Base-by-base conservation (phyloP, 1,284 basidiomycete species). In the Trametes pubescens region DNA sequence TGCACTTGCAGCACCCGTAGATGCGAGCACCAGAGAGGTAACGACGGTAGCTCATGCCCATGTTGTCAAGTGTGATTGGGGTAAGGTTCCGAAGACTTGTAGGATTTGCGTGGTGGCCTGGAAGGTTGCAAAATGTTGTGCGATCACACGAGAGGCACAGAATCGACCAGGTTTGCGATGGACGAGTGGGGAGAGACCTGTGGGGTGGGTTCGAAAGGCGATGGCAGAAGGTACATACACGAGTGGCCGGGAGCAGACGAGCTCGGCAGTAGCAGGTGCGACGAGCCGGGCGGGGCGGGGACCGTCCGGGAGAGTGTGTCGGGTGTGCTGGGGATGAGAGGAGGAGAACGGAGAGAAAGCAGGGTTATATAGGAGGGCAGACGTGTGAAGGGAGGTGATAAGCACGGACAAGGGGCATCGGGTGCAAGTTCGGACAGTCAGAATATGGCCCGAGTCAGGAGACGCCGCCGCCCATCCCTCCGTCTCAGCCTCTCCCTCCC, bases 1-100 rank as follows among this genome's bases (percentile, higher is more conserved):
- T 91, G 85, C 97, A 99, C 59, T 83, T 88, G 59, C 86, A 88
- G 80, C 98, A 99, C 54, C 94, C 93, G 75, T 95, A 98, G 74
- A 99, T 92, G 71, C 93, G 89, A 71, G 91, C 88, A 51, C 94
- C 94, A 40, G 88, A 84, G 65, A 99, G 90, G 79, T 96, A 98
- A 67, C 91, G 88, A 74, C 94, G 90, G 80, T 93, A 94, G 73
- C 85, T 90, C 88, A 95, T 91, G 74, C 94, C 94, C 94, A 96
- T 96, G 66, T 66, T 73, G 71, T 35, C n/a, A 47, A 56, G 35
- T 44, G 37, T 37, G 65, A 46, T 58, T 34, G 46, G 56, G 55
- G 37, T 47, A 11, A 4, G 2, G 37, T 48, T 21, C 37, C 43
- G 14, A 54, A 26, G 66, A 61, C 38, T 55, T 53, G 63, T 37